Evolutionary conservation across 768 basidiomycete species (phyloP).

Genomic region (Leccinum fibrillosum): DNA sequence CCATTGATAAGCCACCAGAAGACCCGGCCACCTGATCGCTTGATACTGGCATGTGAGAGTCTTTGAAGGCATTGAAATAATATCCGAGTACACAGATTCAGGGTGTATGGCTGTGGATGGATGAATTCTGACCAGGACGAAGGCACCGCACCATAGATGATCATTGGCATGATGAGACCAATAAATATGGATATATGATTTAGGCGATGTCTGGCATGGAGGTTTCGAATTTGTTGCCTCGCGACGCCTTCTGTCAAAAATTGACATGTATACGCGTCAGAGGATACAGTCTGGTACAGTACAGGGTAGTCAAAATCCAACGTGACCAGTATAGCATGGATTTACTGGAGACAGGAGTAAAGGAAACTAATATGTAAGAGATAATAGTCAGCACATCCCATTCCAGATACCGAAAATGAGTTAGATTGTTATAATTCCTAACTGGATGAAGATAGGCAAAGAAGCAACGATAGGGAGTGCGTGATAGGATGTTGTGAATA

Average conservation of each 20-base stretch:
- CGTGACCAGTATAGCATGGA: not conserved
- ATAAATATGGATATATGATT: too few species aligned
- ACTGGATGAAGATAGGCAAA: not conserved
- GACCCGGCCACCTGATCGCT: not conserved
- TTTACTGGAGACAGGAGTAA: not conserved
- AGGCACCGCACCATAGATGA: not conserved
- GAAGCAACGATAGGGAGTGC: not conserved
- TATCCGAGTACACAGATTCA: not conserved
- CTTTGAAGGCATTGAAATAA: not conserved
- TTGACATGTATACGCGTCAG: not conserved
- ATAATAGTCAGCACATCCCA: constrained; percentile 6
- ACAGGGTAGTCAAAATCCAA: not conserved
- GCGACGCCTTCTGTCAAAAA: not conserved
- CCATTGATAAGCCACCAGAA: not conserved
- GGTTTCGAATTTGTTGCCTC: not conserved
- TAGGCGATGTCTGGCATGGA: not conserved
- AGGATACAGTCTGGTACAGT: not conserved
- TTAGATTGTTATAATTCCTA: not conserved
- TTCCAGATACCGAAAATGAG: constrained; percentile 2
- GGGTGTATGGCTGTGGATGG: not conserved
- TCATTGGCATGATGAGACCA: not conserved
- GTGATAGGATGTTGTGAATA: not conserved
- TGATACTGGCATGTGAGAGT: not conserved
- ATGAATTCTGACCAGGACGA: not conserved
- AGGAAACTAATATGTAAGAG: not conserved